phyloP scores from a whole-genome alignment of 1,284 basidiomycete species.

The Caloboletus inedulis region DNA sequence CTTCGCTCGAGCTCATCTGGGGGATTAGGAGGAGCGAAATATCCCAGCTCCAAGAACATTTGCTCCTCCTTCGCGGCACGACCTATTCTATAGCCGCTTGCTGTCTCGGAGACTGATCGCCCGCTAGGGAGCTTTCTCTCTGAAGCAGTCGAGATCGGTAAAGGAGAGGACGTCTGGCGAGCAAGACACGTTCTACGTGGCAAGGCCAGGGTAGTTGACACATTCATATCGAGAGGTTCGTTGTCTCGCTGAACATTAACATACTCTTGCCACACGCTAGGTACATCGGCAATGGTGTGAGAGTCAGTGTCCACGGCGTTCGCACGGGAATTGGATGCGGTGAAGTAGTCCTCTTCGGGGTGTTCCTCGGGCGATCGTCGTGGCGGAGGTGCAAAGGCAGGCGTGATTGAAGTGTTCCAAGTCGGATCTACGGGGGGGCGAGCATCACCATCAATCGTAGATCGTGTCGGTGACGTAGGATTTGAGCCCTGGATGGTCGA shows the following conservation, averaged over 20 bases:
- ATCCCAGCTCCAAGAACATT: slow-evolving; percentile 58
- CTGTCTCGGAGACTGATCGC: slow-evolving; percentile 38
- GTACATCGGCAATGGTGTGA: slow-evolving; percentile 16
- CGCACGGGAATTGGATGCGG: slow-evolving; percentile 25
- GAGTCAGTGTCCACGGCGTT: slow-evolving; percentile 22
- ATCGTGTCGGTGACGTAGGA: slow-evolving; percentile 24
- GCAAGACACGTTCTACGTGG: slow-evolving; percentile 52
- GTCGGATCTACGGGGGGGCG: slow-evolving; percentile 6
- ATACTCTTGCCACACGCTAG: slow-evolving; percentile 29
- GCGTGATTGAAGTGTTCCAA: slow-evolving; percentile 10
- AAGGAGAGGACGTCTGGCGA: slow-evolving; percentile 58
- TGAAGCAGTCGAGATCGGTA: slow-evolving; percentile 43
- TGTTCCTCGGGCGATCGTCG: slow-evolving; percentile 27
- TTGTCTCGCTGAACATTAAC: slow-evolving; percentile 25
- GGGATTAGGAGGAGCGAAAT: slow-evolving; percentile 76
- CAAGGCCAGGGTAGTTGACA: slow-evolving; percentile 39
- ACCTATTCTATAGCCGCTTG: slow-evolving; percentile 35
- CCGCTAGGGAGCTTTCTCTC: slow-evolving; percentile 41
- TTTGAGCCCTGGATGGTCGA: slow-evolving; percentile 28
- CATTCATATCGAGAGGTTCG: slow-evolving; percentile 25
- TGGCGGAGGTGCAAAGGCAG: slow-evolving; percentile 19
- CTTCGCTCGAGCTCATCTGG: slow-evolving; percentile 77
- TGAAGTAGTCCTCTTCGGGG: slow-evolving; percentile 35
- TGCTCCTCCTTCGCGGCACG: slow-evolving; percentile 63
- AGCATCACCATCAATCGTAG: slow-evolving; percentile 8